Evolutionary conservation across 2,329 filamentous ascomycete genomes (phyloP).

Genomic region (Fusarium robinianum): DNA sequence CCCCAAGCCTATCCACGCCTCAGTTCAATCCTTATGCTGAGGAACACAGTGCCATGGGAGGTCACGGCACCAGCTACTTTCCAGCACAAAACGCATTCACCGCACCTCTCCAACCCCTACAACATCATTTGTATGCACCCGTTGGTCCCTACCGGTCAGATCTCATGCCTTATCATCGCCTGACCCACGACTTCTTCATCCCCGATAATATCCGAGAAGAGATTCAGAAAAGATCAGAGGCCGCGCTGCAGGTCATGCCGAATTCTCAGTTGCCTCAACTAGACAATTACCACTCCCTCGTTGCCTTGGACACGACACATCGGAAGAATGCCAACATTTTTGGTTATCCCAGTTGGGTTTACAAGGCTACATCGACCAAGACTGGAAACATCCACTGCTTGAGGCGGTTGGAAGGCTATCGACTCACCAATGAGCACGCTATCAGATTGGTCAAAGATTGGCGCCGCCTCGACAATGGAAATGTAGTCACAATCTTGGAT

Average conservation of each 20-base stretch:
- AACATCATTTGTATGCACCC: slow-evolving; percentile 93
- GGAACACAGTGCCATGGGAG: slow-evolving; percentile 64
- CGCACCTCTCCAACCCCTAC: slow-evolving; percentile 66
- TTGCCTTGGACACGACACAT: slow-evolving; percentile 81
- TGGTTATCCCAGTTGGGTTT: slow-evolving; percentile 90
- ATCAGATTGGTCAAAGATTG: slow-evolving; percentile 86
- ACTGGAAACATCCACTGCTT: slow-evolving; percentile 89
- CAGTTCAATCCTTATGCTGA: slow-evolving; percentile 79
- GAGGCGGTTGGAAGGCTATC: slow-evolving; percentile 84
- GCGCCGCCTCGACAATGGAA: slow-evolving; percentile 82
- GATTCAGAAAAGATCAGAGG: slow-evolving; percentile 84
- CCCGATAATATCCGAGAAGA: slow-evolving; percentile 86
- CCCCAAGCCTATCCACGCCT: slow-evolving; percentile 54
- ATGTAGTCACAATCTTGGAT: slow-evolving; percentile 84
- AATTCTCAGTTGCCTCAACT: slow-evolving; percentile 76
- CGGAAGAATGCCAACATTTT: slow-evolving; percentile 80
- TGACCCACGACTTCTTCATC: slow-evolving; percentile 89
- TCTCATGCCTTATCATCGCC: slow-evolving; percentile 81
- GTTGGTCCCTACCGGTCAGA: slow-evolving; percentile 82
- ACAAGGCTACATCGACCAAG: slow-evolving; percentile 88
- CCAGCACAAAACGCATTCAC: slow-evolving; percentile 58
- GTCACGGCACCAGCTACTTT: slow-evolving; percentile 68
- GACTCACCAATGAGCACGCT: slow-evolving; percentile 85
- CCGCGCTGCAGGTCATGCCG: slow-evolving; percentile 81
- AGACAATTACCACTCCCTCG: slow-evolving; percentile 89